Evolutionary conservation across 805 yeast genomes (phyloP), one percentile per base, ranked within the genome.

Genomic region (Spathaspora arborariae): DNA sequence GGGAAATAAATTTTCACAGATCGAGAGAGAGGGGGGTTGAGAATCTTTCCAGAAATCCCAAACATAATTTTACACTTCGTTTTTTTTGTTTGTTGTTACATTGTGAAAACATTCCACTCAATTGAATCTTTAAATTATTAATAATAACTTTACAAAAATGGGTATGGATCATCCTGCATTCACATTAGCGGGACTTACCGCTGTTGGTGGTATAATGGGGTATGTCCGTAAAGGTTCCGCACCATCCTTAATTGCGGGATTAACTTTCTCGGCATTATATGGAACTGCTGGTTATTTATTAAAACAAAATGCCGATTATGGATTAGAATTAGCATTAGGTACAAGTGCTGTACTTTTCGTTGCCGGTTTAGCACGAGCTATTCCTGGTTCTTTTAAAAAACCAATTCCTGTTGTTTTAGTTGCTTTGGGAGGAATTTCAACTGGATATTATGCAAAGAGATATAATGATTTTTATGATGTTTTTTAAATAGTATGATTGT

Each of bases 161-260:
- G 35, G 35, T 30, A 70, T 72, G 94, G 95, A 87, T 68, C 94
- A 85, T 62, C 91, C 90, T 46, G 81, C 88, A 45, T 80, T 73
- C 56, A 82, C 91, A 18, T 74, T 86, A 55, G 80, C 89, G 20
- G 87, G 82, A 11, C 76, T 85, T 51, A 74, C 85, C 56, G 74
- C 84, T 45, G 62, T 79, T 45, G 94, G 94, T 45, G 95, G 94
- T 42, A 52, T 79, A 35, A 76, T 81, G 66, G 94, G 94, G 35
- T 87, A 70, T 64, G 57, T 67, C 65, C 78, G 75, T 54, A 85
- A 85, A 56, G 79, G 84, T 10, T 87, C 96, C 1, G 59, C 84
- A 33, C 95, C 96, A 19, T 88, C 96, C 0, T 73, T 91, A 45
- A 67, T 81, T 41, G 96, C 92, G 1, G 97, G 97, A 35, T 52